Base-by-base conservation (phyloP, 2,329 filamentous ascomycete species). In the Pestalotiopsis fici region DNA sequence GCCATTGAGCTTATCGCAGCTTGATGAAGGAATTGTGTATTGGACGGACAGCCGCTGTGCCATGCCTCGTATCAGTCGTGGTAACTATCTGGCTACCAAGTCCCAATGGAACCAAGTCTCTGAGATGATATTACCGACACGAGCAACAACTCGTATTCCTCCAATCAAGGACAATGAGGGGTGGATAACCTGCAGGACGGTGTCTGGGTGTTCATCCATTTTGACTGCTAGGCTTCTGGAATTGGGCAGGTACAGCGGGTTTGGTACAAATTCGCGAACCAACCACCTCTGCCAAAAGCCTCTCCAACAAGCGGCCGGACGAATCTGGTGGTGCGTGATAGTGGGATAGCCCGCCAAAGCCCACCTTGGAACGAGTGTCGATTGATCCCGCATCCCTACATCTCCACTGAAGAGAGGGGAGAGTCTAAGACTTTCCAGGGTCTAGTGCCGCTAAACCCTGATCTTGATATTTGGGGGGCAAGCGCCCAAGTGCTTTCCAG, bases 361-460 rank as follows among this genome's bases (percentile, higher is more conserved):
- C 43, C 43, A 50, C 43, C n/a, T 50, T 18, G 43, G 43, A n/a
- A 50, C 43, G 43, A 50, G 11, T 50, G 43, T 50, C 43, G 21
- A 50, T 50, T 21, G 21, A 50, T 50, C 18, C 43, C 21, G 43
- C 18, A n/a, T 50, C 43, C 43, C 43, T 50, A 50, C 43, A 50
- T 18, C 43, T 50, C 43, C 43, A 50, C 43, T 50, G 43, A 11
- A n/a, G 43, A 50, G 43, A 50, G 43, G 21, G 43, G 43, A 18
- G 31, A 35, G 43, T n/a, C 43, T 60, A 60, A 35, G 18, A 21
- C 27, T 21, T 21, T 5, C 27, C 15, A 31, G n/a, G 27, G n/a
- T 37, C 28, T 60, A 60, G 57, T 35, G 57, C 57, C 27, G 57
- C 57, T 60, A 60, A 60, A 60, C 56, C 56, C 56, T 59, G 56